Base-by-base conservation (phyloP, 257 asterid species). In the Nicotiana paniculata region DNA sequence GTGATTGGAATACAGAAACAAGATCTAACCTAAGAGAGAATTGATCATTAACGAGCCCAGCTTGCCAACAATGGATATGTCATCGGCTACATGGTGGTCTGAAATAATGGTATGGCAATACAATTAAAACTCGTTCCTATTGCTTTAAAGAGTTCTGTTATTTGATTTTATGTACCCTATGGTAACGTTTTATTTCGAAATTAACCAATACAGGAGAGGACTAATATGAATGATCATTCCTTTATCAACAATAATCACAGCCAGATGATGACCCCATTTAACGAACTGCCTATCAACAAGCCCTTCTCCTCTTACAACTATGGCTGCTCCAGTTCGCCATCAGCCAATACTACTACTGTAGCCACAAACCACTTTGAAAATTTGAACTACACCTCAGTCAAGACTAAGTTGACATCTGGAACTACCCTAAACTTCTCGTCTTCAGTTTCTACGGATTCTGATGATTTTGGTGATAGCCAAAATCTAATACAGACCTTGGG, bases 31-130 rank as follows among this genome's bases (percentile, higher is more conserved):
- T 21, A 11, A 1, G 39, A 24, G 48, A 43, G 6, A 43, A 46
- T 18, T 24, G 59, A 66, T 48, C 37, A 28, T 35, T 64, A 9
- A 66, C 9, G 28, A 33, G 26, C 28, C 16, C 13, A 9, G 3
- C 12, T 57, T 9, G 3, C 66, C 43, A 0, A 69, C 1, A 48
- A 74, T 79, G 86, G 86, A 84, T 69, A 69, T 43, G 9, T 72
- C 61, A 24, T 33, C 21, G 18, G 75, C 33, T 8, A 64, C 66
- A n/a, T 79, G 83, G 86, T 51, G 76, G 64, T 30, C 66, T 54
- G 81, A 83, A 83, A 28, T 68, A 83, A 28, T 68, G 83, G 86
- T 83, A 79, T 30, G 83, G 26, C 62, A 18, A 33, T 16, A 12
- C 43, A 16, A 0, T 43, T 43, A 43, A 43, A 43, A 43, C 51